Evolutionary conservation across 2,329 filamentous ascomycete species (phyloP).

Genomic region (Sporothrix globosa): DNA sequence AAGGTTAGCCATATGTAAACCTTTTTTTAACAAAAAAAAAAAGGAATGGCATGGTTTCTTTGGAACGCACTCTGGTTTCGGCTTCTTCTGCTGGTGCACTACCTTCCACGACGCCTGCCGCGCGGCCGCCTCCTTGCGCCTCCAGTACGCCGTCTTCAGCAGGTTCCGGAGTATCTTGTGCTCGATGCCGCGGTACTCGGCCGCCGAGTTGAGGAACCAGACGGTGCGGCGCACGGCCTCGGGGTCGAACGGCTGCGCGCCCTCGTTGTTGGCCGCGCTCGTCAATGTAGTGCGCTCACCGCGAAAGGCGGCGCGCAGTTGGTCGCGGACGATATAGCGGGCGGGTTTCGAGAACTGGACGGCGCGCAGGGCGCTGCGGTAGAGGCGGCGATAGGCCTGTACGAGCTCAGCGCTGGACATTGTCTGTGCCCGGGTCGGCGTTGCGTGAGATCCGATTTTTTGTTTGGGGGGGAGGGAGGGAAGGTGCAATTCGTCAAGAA

Average conservation of each 20-base stretch:
- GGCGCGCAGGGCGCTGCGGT: conserved; percentile 67
- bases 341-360: conserved; percentile 72
- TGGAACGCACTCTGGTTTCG: conserved; percentile 24
- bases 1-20: background rate
- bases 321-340: conserved; percentile 63
- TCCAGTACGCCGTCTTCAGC: conserved; percentile 54
- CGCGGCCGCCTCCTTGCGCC: conserved; percentile 38
- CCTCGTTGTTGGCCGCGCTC: conserved; percentile 39
- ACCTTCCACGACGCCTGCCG: conserved; percentile 40
- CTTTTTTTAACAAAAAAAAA: background rate
- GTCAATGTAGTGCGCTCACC: conserved; percentile 30
- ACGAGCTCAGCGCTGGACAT: conserved; percentile 53
- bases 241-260: conserved; percentile 49
- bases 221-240: conserved; percentile 65
- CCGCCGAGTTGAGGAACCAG: conserved; percentile 70
- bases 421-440: background rate
- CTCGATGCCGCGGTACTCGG: conserved; percentile 66
- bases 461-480: background rate
- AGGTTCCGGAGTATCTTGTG: conserved; percentile 73
- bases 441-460: background rate
- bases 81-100: conserved; percentile 22
- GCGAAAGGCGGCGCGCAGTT: conserved; percentile 63
- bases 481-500: too few relatives aligned
- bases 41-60: background rate
- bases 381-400: conserved; percentile 70